These are phyloP conservation scores for Pecoramyces ruminantium DNA, from an alignment of 192 early-diverging fungal genomes.

Conservation along the genomic window DNA sequence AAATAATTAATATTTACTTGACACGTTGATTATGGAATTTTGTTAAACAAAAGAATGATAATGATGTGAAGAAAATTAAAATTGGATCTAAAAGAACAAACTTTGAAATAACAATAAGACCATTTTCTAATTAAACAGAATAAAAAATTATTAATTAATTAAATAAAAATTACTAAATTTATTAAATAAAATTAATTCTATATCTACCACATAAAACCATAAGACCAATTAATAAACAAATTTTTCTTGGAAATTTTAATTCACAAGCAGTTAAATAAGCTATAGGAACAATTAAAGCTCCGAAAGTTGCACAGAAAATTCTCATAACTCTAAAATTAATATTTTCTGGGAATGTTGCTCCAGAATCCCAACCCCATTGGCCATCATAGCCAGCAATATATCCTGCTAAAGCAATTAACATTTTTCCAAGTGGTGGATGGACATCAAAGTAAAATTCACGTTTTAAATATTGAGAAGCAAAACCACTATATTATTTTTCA, in stretches of 20 bases:
- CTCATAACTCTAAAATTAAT: neutral
- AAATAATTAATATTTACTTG: neutral
- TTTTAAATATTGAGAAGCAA: neutral
- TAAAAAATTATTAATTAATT: too few relatives aligned
- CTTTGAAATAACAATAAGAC: neutral
- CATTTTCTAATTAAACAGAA: neutral
- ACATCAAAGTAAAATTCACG: conserved; percentile 1
- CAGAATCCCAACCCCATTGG: neutral
- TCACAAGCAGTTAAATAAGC: conserved; percentile 75
- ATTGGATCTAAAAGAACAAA: conserved; percentile 2
- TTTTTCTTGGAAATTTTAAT: conserved; percentile 26
- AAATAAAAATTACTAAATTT: too few relatives aligned
- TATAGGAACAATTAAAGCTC: conserved; percentile 70
- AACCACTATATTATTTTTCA: neutral
- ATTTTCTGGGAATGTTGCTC: neutral
- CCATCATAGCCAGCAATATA: neutral
- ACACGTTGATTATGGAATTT: neutral
- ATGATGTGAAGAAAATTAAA: neutral
- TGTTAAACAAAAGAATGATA: neutral
- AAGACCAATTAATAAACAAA: neutral
- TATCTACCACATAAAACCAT: neutral
- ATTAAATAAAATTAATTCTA: neutral
- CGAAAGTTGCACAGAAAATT: conserved; percentile 47
- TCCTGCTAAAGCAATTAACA: neutral
- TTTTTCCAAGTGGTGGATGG: conserved; percentile 3